Base-by-base conservation (phyloP, 2,329 filamentous ascomycete species). In the Pyricularia sp. region DNA sequence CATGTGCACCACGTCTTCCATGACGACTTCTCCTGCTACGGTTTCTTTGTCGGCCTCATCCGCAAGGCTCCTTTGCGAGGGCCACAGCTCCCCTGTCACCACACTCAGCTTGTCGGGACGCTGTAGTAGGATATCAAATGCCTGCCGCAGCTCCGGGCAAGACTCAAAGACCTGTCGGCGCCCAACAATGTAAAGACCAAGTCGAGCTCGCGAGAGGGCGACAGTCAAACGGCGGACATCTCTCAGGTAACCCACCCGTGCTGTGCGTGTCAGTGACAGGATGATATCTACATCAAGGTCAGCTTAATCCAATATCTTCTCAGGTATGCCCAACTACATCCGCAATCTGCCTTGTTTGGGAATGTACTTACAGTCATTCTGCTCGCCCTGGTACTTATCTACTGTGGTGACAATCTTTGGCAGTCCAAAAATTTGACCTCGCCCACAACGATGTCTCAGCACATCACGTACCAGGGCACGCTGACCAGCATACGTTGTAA, bases 331-430 rank as follows among this genome's bases (percentile, higher is more conserved):
- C 7, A n/a, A n/a, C 16, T 13, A 13, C 40, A 19, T 49, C n/a
- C 19, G n/a, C 40, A n/a, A 33, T 30, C 28, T 19, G 24, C 30
- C 19, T 19, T 62, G 19, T 19, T n/a, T 10, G 28, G 30, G 61
- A 13, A 40, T 33, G 53, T 65, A 85, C 89, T 82, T 82, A 94
- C 91, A 97, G 73, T 99, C 94, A 76, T 99, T 99, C 77, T 99
- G 94, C 80, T 99, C 94, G 74, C 94, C 96, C 78, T 99, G 94
- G 72, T 97, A 99, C 75, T 96, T 97, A 78, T 99, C 94, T 68
- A 99, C 93, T 5, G 96, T 99, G 3, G 91, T 93, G 31, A 99
- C 91, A 64, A 89, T 88, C 75, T 88, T 89, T 22, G 94, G 94
- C 75, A 96, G 78, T 9, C 93, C 93, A 76, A 99, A 99, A 24